A percentile compares a stretch with the other conserved stretches of the same genome.
These are phyloP conservation scores for Simplicillium aogashimaense DNA, from an alignment of 2,329 filamentous ascomycete genomes.

Conservation along the genomic window DNA sequence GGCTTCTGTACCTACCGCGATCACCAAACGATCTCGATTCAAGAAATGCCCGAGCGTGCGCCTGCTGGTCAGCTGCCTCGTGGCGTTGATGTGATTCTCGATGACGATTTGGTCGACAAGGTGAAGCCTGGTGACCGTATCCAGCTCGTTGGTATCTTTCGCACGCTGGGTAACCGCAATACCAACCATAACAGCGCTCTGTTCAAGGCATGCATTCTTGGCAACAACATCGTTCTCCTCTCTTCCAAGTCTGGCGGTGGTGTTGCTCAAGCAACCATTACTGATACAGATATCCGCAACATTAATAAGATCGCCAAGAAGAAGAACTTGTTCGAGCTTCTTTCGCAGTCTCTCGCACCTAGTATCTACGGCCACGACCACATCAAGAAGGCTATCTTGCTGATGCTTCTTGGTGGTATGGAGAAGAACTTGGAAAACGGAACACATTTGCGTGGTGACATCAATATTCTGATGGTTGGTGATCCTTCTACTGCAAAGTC, in stretches of 20 bases:
- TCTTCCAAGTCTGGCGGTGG: slow-evolving; percentile 95
- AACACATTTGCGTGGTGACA: slow-evolving; percentile 94
- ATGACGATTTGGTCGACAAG: slow-evolving; percentile 90
- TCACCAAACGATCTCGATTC: slow-evolving; percentile 95
- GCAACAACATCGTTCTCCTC: slow-evolving; percentile 89
- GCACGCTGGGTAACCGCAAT: slow-evolving; percentile 90
- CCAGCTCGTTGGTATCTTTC: slow-evolving; percentile 92
- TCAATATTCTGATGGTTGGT: slow-evolving; percentile 98
- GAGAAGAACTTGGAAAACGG: slow-evolving; percentile 99
- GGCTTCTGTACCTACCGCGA: slow-evolving; percentile 93
- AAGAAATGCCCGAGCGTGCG: slow-evolving; percentile 97
- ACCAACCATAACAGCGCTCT: slow-evolving; percentile 82
- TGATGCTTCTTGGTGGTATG: slow-evolving; percentile 91
- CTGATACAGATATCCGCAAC: slow-evolving; percentile 93
- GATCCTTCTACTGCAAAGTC: slow-evolving; percentile 98
- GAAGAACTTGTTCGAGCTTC: slow-evolving; percentile 81
- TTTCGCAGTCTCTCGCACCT: slow-evolving; percentile 88
- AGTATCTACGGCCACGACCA: slow-evolving; percentile 96
- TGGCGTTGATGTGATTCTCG: slow-evolving; percentile 90
- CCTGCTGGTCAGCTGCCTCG: slow-evolving; percentile 91
- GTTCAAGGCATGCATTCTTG: slow-evolving; percentile 88
- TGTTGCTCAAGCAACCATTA: slow-evolving; percentile 83
- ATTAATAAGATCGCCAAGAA: slow-evolving; percentile 98
- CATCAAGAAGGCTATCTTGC: slow-evolving; percentile 93
- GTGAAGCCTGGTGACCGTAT: slow-evolving; percentile 95